These are phyloP conservation scores for Comarum palustre DNA, from an alignment of 306 rosid genomes.

Conservation along the genomic window DNA sequence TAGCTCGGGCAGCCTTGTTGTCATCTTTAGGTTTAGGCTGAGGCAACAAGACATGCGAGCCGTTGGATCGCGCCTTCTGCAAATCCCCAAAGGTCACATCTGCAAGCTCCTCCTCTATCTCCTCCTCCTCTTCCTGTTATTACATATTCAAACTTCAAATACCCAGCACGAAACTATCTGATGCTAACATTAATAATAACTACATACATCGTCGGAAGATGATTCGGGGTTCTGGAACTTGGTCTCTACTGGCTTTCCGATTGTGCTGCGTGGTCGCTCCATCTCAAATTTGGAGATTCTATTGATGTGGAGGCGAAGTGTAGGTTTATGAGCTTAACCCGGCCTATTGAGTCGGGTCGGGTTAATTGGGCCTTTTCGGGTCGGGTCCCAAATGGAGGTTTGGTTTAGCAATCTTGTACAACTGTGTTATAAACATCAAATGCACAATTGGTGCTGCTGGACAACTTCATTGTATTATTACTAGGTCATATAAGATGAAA, in stretches of 20 bases:
- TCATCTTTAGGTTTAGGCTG: conserved; percentile 38
- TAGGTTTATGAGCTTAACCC: too few species aligned
- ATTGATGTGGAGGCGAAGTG: too few species aligned
- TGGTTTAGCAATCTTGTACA: too few species aligned
- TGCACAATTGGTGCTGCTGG: too few species aligned
- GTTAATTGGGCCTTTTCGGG: too few species aligned
- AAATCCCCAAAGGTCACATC: conserved; percentile 81
- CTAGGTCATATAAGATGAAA: too few species aligned
- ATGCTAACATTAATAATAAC: neutral
- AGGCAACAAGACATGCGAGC: conserved; percentile 44
- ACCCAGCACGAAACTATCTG: neutral
- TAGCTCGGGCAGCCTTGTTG: conserved; percentile 53
- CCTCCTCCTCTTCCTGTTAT: conserved; percentile 44
- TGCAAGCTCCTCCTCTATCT: conserved; percentile 70
- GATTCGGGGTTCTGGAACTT: conserved; percentile 4
- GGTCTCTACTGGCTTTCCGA: neutral
- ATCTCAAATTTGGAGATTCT: too few species aligned
- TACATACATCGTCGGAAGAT: conserved; percentile 14
- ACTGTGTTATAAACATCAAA: too few species aligned
- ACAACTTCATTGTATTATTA: too few species aligned
- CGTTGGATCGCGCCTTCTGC: conserved; percentile 75
- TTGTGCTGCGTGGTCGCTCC: neutral
- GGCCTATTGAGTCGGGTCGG: too few species aligned
- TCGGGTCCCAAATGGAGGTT: too few species aligned
- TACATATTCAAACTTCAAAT: neutral